Evolutionary conservation across 495 filamentous ascomycete species (phyloP).

Genomic region (Hyaloscypha variabilis): DNA sequence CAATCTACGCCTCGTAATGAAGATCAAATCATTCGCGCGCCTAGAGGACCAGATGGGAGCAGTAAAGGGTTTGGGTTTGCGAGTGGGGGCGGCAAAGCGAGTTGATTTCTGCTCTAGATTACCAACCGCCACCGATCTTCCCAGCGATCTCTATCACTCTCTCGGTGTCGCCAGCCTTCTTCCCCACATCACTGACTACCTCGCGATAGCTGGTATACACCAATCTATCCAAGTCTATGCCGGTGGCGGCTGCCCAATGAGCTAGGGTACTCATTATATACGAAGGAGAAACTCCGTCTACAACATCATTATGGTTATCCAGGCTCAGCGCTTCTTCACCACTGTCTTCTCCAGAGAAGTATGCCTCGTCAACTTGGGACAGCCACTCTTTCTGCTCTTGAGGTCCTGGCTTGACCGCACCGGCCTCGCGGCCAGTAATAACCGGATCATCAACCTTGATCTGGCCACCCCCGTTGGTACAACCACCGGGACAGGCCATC

Average conservation of each 20-base stretch:
- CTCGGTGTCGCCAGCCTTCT: conserved; percentile 70
- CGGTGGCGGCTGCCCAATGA: conserved; percentile 74
- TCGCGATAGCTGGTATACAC: conserved; percentile 84
- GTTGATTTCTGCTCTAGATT: conserved; percentile 37
- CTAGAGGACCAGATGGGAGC: conserved; percentile 74
- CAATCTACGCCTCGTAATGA: conserved; percentile 49
- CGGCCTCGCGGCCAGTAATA: conserved; percentile 35
- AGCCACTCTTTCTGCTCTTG: conserved; percentile 87
- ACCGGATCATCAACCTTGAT: conserved; percentile 81
- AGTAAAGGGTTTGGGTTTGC: conserved; percentile 68
- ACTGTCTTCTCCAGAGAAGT: conserved; percentile 78
- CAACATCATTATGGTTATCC: conserved; percentile 33
- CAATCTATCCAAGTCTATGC: conserved; percentile 70
- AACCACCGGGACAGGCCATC: conserved; percentile 98
- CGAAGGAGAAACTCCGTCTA: conserved; percentile 59
- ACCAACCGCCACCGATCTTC: conserved; percentile 96
- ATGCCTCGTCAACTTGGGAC: conserved; percentile 86
- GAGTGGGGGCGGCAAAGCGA: conserved; percentile 26
- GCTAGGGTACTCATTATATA: conserved; percentile 60
- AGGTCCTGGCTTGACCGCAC: conserved; percentile 58
- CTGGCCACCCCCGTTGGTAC: conserved; percentile 96
- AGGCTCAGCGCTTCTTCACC: conserved; percentile 35
- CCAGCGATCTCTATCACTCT: conserved; percentile 86
- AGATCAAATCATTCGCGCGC: conserved; percentile 60
- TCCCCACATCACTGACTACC: conserved; percentile 94